Conservation (phyloP, 345 rosid species). For the Ceriops zippeliana region DNA sequence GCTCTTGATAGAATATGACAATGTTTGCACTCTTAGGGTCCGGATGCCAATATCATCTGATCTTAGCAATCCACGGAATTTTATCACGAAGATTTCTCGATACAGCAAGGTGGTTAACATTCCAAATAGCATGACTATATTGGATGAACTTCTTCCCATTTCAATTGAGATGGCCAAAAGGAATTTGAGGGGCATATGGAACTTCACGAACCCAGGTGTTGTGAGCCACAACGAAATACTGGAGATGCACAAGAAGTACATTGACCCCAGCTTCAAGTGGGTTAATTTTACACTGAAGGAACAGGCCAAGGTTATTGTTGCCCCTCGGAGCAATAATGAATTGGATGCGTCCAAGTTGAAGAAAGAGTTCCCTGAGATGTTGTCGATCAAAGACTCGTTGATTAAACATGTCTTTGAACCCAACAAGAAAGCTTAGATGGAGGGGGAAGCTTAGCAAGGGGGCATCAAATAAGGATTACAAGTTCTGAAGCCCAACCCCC, state of each 20-base stretch:
- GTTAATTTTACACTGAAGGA: constrained; percentile 21
- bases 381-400: constrained; percentile 16
- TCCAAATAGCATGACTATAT: constrained; percentile 22
- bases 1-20: constrained; percentile 19
- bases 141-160: constrained; percentile 18
- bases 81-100: constrained; percentile 18
- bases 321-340: constrained; percentile 22
- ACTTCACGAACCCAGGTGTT: constrained; percentile 19
- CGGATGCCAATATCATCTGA: constrained; percentile 27
- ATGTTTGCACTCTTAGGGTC: constrained; percentile 22
- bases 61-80: constrained; percentile 16
- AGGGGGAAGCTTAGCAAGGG: no score
- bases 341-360: constrained; percentile 21
- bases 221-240: constrained; percentile 22
- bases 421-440: constrained; percentile 14
- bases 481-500: no score
- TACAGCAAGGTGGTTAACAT: constrained; percentile 21
- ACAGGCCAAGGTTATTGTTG: constrained; percentile 23
- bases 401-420: constrained; percentile 20
- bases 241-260: constrained; percentile 24
- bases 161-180: constrained; percentile 24
- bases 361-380: constrained; percentile 19
- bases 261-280: constrained; percentile 13
- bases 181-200: constrained; percentile 24
- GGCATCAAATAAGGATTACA: no score